Base-by-base conservation (phyloP, 805 yeast genomes). In the Ogataea siamensis region DNA sequence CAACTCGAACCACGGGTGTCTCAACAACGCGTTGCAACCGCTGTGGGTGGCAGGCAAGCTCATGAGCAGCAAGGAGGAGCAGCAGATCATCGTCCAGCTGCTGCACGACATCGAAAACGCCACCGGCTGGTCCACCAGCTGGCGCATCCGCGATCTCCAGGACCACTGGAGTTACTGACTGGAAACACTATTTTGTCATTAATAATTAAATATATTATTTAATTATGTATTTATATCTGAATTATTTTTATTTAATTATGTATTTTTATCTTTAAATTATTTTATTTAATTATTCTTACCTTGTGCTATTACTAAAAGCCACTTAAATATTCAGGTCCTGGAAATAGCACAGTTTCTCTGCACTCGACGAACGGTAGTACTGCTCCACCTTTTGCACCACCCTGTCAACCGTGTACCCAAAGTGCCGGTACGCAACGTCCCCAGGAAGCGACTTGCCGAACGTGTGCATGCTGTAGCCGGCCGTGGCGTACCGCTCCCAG, bases 391-490 rank as follows among this genome's bases (percentile, higher is more conserved):
- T 60, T 8, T 37, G 41, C 53, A 93, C 91, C 63, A 93, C 74
- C 49, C 94, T 95, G 64, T 85, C 96, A 47, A 88, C 82, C 38
- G 93, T 87, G 75, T 89, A 93, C 48, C 78, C 96, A 54, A 91
- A 86, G 70, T 61, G 70, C 66, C 85, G 76, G 80, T 81, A 93
- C 45, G 88, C 77, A 47, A 83, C 86, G 40, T 70, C 67, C 60
- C 83, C 91, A 62, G 87, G 86, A 64, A 95, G 97, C 42, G 97
- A 88, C 49, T 89, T 93, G 75, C 99, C 99, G 63, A 93, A 93
- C 69, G 86, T 79, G 77, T 85, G 79, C 62, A 93, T 75, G 68
- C 96, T 96, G 59, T 91, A 86, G 66, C 88, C 95, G 73, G 87
- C 95, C 71, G 93, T 98, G 43, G 97, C 79, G 73, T 88, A 93